Evolutionary conservation across 2,329 filamentous ascomycete species (phyloP).

Genomic region (Nothophoma quercina): DNA sequence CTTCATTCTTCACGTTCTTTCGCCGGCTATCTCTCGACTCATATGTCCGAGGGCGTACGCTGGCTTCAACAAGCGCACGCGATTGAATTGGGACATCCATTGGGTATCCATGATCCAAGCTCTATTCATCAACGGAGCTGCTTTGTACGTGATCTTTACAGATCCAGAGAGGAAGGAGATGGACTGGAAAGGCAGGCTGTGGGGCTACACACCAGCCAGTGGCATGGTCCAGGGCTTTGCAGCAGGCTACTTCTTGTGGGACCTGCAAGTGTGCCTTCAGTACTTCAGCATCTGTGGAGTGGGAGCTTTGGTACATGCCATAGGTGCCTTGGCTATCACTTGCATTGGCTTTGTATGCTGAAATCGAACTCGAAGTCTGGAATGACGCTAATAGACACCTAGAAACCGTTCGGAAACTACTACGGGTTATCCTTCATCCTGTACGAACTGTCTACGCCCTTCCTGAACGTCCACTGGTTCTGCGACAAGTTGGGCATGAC

Average conservation of each 20-base stretch:
- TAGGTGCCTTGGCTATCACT: constrained; percentile 76
- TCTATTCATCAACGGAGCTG: constrained; percentile 72
- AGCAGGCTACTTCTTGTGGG: constrained; percentile 84
- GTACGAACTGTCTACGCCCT: constrained; percentile 84
- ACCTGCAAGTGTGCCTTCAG: constrained; percentile 72
- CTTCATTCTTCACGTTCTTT: constrained; percentile 70
- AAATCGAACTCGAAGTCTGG: too few species aligned
- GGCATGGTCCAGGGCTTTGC: constrained; percentile 80
- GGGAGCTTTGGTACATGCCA: constrained; percentile 78
- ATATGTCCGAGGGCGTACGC: constrained; percentile 71
- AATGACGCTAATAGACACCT: constrained; percentile 24
- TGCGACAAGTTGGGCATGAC: constrained; percentile 84
- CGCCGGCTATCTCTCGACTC: constrained; percentile 69
- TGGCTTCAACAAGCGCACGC: constrained; percentile 67
- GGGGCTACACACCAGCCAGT: constrained; percentile 77
- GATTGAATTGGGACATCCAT: constrained; percentile 86
- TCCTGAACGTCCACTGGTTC: constrained; percentile 90
- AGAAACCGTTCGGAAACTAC: constrained; percentile 86
- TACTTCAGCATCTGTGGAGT: constrained; percentile 75
- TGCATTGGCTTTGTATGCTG: constrained; percentile 77
- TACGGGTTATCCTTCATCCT: constrained; percentile 82
- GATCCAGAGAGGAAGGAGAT: constrained; percentile 73
- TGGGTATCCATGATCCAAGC: constrained; percentile 82
- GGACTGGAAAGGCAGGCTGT: constrained; percentile 74
- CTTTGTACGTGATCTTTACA: constrained; percentile 71